Conservation (phyloP, 2,329 filamentous ascomycete species). For the Cercospora berteroae region DNA sequence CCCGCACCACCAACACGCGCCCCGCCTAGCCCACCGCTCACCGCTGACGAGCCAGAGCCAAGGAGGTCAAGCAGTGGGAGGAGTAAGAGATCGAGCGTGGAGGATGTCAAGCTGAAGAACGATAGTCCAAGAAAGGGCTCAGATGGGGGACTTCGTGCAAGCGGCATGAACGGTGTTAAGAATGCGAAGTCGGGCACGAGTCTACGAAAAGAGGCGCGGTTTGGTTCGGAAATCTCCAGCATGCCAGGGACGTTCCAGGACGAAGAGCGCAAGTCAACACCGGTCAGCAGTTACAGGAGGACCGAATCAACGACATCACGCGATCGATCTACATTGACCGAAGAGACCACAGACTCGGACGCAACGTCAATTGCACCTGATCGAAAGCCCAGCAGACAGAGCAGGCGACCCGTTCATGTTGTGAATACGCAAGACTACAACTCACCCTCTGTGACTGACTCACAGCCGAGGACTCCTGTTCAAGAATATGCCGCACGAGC, state of each 20-base stretch:
- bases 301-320: constrained; percentile 33
- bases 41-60: constrained; percentile 45
- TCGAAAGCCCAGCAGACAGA: constrained; percentile 34
- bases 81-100: constrained; percentile 43
- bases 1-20: constrained; percentile 32
- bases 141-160: constrained; percentile 38
- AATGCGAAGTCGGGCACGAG: constrained; percentile 45
- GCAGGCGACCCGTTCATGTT: constrained; percentile 25
- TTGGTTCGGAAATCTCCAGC: constrained; percentile 44
- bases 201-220: constrained; percentile 41
- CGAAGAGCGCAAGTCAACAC: constrained; percentile 40
- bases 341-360: constrained; percentile 46
- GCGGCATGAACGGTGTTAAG: constrained; percentile 39
- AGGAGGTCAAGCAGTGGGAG: constrained; percentile 46
- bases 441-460: constrained; percentile 44
- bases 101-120: constrained; percentile 40
- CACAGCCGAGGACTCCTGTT: constrained; percentile 48
- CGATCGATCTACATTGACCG: constrained; percentile 42
- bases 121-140: constrained; percentile 43
- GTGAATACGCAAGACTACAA: constrained; percentile 40
- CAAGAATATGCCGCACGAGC: constrained; percentile 38
- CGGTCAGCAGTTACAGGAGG: constrained; percentile 38
- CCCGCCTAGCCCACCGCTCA: constrained; percentile 51
- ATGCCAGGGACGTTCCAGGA: constrained; percentile 39
- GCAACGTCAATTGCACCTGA: constrained; percentile 48